A percentile compares a stretch with the other conserved stretches of the same genome.
Evolutionary conservation across 1,284 basidiomycete genomes (phyloP).

Genomic region (Blastosporella zonata): DNA sequence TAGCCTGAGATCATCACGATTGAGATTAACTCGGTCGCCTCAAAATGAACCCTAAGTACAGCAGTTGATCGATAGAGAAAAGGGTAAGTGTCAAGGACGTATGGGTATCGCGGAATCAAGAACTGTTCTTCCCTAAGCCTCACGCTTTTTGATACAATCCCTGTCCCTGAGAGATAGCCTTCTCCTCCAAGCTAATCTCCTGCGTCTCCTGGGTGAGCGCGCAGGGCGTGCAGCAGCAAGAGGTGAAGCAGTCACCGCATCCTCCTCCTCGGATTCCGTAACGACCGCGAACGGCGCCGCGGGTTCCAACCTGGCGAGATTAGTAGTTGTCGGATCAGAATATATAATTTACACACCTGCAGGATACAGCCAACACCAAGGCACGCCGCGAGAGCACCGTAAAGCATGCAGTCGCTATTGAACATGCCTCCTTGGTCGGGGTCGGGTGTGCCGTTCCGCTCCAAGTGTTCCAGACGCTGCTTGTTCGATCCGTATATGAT

Average conservation of each 20-base stretch:
- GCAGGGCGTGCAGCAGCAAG: constrained; percentile 47
- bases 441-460: constrained; percentile 26
- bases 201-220: constrained; percentile 45
- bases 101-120: too few relatives aligned
- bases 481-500: constrained; percentile 33
- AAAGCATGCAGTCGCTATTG: constrained; percentile 26
- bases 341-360: constrained; percentile 30
- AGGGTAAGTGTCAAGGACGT: too few relatives aligned
- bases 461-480: constrained; percentile 28
- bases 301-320: constrained; percentile 35
- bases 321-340: neutral
- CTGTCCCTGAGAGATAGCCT: constrained; percentile 27
- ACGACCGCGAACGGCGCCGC: constrained; percentile 37
- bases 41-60: too few relatives aligned
- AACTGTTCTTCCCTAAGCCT: too few relatives aligned
- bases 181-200: constrained; percentile 49
- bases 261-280: constrained; percentile 43
- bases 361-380: constrained; percentile 38
- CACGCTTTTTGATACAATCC: constrained; percentile 17
- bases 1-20: too few relatives aligned
- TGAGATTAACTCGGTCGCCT: too few relatives aligned
- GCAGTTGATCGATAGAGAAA: too few relatives aligned
- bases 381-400: constrained; percentile 23
- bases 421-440: constrained; percentile 28
- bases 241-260: constrained; percentile 37